Conservation (phyloP, 148 eudicot genomes). For the Persicaria tinctoria region DNA sequence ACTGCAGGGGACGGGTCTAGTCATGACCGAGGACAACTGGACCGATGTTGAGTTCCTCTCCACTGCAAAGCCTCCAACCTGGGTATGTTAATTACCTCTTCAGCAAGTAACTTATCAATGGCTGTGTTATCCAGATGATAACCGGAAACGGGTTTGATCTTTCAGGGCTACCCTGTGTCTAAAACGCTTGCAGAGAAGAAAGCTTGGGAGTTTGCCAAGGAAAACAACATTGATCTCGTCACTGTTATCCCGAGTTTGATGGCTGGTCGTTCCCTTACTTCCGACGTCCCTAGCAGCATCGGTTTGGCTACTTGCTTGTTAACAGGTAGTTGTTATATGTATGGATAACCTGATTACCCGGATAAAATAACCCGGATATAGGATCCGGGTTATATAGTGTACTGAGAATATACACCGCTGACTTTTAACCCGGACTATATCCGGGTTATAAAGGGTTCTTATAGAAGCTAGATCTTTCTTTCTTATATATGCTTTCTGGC, state of each 20-base stretch:
- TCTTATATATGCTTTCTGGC: background rate
- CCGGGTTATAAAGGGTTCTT: background rate
- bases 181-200: conserved; percentile 50
- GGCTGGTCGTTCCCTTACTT: conserved; percentile 45
- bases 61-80: conserved; percentile 10
- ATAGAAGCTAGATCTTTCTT: background rate
- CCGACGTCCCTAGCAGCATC: conserved; percentile 39
- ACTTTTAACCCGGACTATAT: no score
- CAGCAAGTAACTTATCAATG: no score
- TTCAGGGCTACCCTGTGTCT: conserved; percentile 53
- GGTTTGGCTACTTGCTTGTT: conserved; percentile 42
- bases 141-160: background rate
- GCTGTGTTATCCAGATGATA: no score
- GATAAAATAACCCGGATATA: no score
- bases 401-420: no score
- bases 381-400: no score
- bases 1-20: background rate
- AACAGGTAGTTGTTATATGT: conserved; percentile 28
- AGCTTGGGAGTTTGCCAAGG: conserved; percentile 56
- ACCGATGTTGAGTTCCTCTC: conserved; percentile 7
- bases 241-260: conserved; percentile 53
- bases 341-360: no score
- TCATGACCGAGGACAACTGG: conserved; percentile 12
- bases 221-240: conserved; percentile 47
- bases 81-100: background rate